phyloP scores from a whole-genome alignment of 768 basidiomycete species.

The Daedalea quercina region DNA sequence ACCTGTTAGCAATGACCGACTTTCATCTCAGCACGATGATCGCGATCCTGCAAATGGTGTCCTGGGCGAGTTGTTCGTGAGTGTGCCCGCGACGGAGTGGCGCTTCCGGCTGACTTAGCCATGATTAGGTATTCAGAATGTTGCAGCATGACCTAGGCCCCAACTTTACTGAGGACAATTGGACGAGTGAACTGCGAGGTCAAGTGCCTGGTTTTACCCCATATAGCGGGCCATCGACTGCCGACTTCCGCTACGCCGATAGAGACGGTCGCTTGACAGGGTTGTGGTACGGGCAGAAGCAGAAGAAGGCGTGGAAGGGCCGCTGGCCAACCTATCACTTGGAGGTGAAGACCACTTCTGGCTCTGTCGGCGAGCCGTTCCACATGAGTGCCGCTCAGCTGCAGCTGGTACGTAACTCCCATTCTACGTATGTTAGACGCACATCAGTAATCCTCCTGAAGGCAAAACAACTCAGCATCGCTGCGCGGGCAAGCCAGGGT shows the following conservation, averaged over 20 bases:
- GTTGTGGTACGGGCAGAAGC: conserved; percentile 10
- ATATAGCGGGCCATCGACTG: conserved; percentile 8
- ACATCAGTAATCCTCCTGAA: too few species aligned
- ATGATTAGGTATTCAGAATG: conserved; percentile 10
- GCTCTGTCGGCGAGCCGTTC: conserved; percentile 13
- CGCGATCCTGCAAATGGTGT: conserved; percentile 7
- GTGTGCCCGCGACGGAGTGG: not conserved
- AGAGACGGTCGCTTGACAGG: conserved; percentile 16
- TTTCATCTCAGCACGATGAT: conserved; percentile 3
- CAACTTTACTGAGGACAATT: conserved; percentile 18
- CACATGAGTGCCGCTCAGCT: conserved; percentile 20
- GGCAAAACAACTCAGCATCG: too few species aligned
- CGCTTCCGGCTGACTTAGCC: too few species aligned
- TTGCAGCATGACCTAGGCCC: conserved; percentile 7
- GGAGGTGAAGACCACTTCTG: conserved; percentile 23
- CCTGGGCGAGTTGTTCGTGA: conserved; percentile 15
- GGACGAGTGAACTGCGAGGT: conserved; percentile 22
- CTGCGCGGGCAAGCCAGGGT: not conserved
- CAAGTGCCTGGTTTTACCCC: conserved; percentile 11
- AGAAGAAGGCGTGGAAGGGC: conserved; percentile 10
- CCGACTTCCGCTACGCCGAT: conserved; percentile 22
- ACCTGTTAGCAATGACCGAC: too few species aligned
- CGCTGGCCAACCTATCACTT: conserved; percentile 22
- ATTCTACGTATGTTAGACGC: too few species aligned
- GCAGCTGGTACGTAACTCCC: conserved; percentile 12